Base-by-base conservation (phyloP, 179 eudicot genomes). In the Actinidia polygama region DNA sequence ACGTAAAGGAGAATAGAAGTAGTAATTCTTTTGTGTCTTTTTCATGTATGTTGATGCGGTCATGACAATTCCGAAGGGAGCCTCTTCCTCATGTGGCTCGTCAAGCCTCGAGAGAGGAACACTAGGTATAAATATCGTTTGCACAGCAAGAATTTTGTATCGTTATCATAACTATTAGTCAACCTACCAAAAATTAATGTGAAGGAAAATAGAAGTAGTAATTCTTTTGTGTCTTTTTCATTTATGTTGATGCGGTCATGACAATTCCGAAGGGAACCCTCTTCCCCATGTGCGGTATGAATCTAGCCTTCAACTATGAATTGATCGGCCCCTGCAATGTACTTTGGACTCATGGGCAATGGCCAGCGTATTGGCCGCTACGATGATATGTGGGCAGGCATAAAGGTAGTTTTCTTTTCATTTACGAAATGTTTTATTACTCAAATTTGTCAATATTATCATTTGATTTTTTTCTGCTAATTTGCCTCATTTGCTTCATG, bases 331-430 rank as follows among this genome's bases (percentile, higher is more conserved):
- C 86, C n/a, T 12, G 85, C 85, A 63, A 83, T 83, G 85, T 83
- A 83, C 85, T 83, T 83, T 78, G 85, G 85, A 49, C 82, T 83
- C 4, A 83, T 83, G 85, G 85, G 85, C 47, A 82, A 83, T 78
- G 85, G 85, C 12, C 85, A 83, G 79, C 85, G 82, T 30, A 83
- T 83, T 61, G 85, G 85, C 21, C 85, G 85, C 3, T 83, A 83
- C 7, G 85, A 83, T 69, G 85, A 83, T 79, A 83, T 83, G 85
- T 83, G 85, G 85, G 85, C 85, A 47, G 86, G 86, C 58, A 84
- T 58, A 6, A 80, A 84, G 81, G 83, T 84, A 80, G 19, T 36
- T n/a, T n/a, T n/a, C n/a, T n/a, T n/a, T n/a, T n/a, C n/a, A n/a
- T n/a, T n/a, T n/a, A n/a, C n/a, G n/a, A n/a, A n/a, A n/a, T n/a